phyloP scores from a whole-genome alignment of 179 eudicot species.

The Spinacia oleracea region DNA sequence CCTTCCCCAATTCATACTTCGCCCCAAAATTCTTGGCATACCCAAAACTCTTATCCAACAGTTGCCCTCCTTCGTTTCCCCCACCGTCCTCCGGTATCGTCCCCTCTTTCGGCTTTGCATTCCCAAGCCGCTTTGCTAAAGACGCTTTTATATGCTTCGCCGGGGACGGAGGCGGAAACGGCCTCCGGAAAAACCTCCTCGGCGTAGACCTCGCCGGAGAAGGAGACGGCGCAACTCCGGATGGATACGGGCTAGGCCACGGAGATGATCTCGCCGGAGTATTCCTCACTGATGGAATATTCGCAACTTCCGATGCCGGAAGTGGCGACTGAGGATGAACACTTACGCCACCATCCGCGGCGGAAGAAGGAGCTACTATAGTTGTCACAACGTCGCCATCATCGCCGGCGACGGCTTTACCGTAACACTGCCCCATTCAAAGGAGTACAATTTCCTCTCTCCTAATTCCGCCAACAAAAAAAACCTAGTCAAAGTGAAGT shows the following conservation, averaged over 20 bases:
- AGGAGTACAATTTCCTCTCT: not conserved
- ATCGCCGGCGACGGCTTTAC: constrained; percentile 35
- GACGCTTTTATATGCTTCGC: constrained; percentile 56
- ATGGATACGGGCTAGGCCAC: constrained; percentile 65
- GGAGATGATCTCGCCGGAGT: constrained; percentile 43
- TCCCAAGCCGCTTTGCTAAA: constrained; percentile 41
- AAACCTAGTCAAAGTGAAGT: constrained; percentile 25
- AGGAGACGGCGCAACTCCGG: constrained; percentile 57
- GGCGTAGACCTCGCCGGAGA: constrained; percentile 51
- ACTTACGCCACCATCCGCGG: not conserved
- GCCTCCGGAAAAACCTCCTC: constrained; percentile 44
- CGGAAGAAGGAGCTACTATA: constrained; percentile 6
- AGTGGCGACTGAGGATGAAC: constrained; percentile 44
- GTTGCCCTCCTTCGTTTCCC: constrained; percentile 18
- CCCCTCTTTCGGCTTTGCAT: constrained; percentile 36
- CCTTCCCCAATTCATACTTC: constrained; percentile 49
- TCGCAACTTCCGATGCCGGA: constrained; percentile 33
- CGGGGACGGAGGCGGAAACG: constrained; percentile 57
- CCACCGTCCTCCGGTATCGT: constrained; percentile 40
- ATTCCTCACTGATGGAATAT: constrained; percentile 29
- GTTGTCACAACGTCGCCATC: constrained; percentile 10
- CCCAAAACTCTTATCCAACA: constrained; percentile 48
- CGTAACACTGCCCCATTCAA: constrained; percentile 72
- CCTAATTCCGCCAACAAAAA: not conserved
- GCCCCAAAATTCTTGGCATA: constrained; percentile 47